Evolutionary conservation across 2,329 filamentous ascomycete species (phyloP), one percentile per base, ranked within the genome.

Genomic region (Anisogramma anomala): DNA sequence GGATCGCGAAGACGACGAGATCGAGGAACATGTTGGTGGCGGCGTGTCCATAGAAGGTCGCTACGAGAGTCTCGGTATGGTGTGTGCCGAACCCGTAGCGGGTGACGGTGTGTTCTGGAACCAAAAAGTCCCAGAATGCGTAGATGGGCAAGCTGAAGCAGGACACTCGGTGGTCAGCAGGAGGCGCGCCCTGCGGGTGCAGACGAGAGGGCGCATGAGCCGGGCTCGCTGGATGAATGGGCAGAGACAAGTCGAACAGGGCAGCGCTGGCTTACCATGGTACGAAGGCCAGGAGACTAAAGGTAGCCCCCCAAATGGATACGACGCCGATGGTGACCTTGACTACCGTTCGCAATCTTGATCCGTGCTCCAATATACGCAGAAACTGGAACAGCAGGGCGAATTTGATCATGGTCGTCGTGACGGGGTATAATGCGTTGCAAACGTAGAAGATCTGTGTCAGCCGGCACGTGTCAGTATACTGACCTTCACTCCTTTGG

Each of bases 61-160:
- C 54, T 3, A 49, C 51, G 7, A 60, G 52, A 17, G 53, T 47
- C 3, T 32, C 17, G 0, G 50, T 37, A 1, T 52, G 35, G 33
- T 47, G 51, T 1, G 58, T 57, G 7, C 56, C 58, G 40, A 58
- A 61, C 0, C 52, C 59, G 36, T 55, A 62, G n/a, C 43, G 30
- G 9, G 18, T 32, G 15, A 26, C 36, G 15, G 39, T 13, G 2
- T 23, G 15, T 4, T 42, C 40, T 6, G 34, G 27, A 3, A 39
- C 35, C 1, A 30, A 27, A 42, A 53, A 51, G 28, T 56, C 27
- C 57, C 58, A 59, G 45, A 58, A 61, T 1, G 51, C 53, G 5
- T 46, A 47, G 1, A 61, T 46, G 2, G 56, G 56, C 17, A 55
- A 3, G 13, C 32, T 34, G 15, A 7, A 3, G 10, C 15, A 3